Evolutionary conservation across 305 asterid genomes (phyloP).

Genomic region (Nicotiana rustica): DNA sequence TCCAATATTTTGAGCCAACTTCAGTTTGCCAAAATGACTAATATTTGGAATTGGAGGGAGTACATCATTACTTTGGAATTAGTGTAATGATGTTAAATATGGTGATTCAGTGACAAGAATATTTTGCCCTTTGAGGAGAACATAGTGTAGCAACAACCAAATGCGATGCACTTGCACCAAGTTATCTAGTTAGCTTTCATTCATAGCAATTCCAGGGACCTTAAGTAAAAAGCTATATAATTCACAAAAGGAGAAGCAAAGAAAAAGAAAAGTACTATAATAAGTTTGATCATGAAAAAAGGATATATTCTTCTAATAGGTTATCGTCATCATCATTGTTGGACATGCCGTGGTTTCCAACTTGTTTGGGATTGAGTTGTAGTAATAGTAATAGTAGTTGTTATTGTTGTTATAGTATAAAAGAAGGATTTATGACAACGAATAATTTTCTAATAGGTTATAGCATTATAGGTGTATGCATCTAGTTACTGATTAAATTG

Average conservation of each 20-base stretch:
- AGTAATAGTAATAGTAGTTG: too few species aligned
- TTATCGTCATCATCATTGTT: too few species aligned
- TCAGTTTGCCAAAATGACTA: too few species aligned
- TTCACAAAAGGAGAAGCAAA: neutral
- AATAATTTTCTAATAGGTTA: neutral
- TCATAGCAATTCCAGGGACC: neutral
- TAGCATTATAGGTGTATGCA: neutral
- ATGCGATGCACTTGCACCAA: neutral
- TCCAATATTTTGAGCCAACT: too few species aligned
- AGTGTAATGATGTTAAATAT: neutral
- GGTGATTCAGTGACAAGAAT: neutral
- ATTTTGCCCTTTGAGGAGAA: neutral
- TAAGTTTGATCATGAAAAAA: neutral
- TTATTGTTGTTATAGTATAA: too few species aligned
- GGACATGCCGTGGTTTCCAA: too few species aligned
- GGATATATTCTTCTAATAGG: too few species aligned
- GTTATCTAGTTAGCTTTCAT: neutral
- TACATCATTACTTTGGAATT: neutral
- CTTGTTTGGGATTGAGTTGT: too few species aligned
- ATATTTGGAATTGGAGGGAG: too few species aligned
- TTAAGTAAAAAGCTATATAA: neutral
- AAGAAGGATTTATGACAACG: neutral
- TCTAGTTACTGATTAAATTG: slow-evolving; percentile 14
- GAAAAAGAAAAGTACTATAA: neutral
- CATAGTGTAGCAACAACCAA: neutral